Conservation (phyloP, 2,329 filamentous ascomycete genomes). For the Cordyceps javanica region DNA sequence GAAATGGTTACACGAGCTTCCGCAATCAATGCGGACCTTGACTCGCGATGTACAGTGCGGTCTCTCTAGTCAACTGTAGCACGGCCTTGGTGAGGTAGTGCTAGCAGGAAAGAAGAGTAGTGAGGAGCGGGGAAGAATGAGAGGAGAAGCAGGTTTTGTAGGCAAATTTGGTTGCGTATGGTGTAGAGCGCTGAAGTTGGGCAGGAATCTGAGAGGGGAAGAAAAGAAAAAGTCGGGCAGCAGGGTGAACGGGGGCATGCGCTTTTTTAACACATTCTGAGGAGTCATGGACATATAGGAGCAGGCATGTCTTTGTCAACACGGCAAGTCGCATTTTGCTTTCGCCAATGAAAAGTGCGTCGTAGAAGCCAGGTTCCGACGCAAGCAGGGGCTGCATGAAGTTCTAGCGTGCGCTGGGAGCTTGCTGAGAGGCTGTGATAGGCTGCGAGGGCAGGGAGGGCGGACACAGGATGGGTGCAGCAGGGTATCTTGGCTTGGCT, state of each 20-base stretch:
- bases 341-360: slow-evolving; percentile 11
- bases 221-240: slow-evolving; percentile 31
- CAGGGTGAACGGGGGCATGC: slow-evolving; percentile 28
- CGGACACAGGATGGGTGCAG: slow-evolving; percentile 2
- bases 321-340: slow-evolving; percentile 2
- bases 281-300: not conserved
- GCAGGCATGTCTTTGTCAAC: slow-evolving; percentile 7
- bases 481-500: slow-evolving; percentile 13
- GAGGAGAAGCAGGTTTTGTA: slow-evolving; percentile 11
- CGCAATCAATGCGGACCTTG: slow-evolving; percentile 8
- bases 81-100: not conserved
- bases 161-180: slow-evolving; percentile 16
- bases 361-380: slow-evolving; percentile 4
- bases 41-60: slow-evolving; percentile 10
- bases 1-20: slow-evolving; percentile 8
- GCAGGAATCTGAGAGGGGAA: slow-evolving; percentile 30
- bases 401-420: slow-evolving; percentile 1
- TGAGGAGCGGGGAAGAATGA: slow-evolving; percentile 14
- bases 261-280: slow-evolving; percentile 31
- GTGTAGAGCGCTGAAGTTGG: slow-evolving; percentile 18
- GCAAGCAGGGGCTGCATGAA: slow-evolving; percentile 9
- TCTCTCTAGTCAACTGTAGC: slow-evolving; percentile 4
- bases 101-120: slow-evolving; percentile 14
- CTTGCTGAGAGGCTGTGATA: slow-evolving; percentile 7
- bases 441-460: slow-evolving; percentile 1